Evolutionary conservation across 2,329 filamentous ascomycete species (phyloP), one percentile per base, ranked within the genome.

Genomic region (Aureobasidium sp.): DNA sequence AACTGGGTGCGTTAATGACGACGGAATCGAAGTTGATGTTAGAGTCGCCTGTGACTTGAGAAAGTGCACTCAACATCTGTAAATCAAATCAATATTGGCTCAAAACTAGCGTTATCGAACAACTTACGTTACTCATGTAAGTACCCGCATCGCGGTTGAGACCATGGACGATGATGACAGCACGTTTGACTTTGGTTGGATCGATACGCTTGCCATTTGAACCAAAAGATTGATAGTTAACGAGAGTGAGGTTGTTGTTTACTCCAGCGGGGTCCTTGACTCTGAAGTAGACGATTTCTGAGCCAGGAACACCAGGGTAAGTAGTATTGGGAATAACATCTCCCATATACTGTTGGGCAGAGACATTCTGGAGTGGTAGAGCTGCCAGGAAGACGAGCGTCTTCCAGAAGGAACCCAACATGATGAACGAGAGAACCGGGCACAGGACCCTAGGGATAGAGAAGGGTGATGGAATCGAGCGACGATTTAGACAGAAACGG

Each of bases 121-220:
- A 16, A 57, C 53, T 45, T 11, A 57, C 53, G 48, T 65, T 65
- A 47, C 68, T 63, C 68, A 71, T 68, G 64, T 73, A 74, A 3
- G 70, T 72, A 32, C 65, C 66, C 5, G 72, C 71, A 61, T 74
- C 71, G 45, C 72, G 66, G 32, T 70, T 64, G 15, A 70, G 62
- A 27, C 72, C 72, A 62, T 74, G 72, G 32, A 74, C 68, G 64
- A 74, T 66, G 63, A 74, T 67, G 7, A 74, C 68, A n/a, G 67
- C 72, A 52, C 72, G 66, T 63, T 72, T 65, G 49, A 73, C 59
- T 11, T 69, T 67, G 21, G 62, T 42, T 7, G 62, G 45, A 10
- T 64, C 66, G 39, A 72, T 52, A 15, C 71, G 67, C 62, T 69
- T 62, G 45, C 66, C 66, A 39, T 66, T 66, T n/a, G 54, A 63